Conservation (phyloP, 2,329 filamentous ascomycete species). For the Botryotinia calthae region DNA sequence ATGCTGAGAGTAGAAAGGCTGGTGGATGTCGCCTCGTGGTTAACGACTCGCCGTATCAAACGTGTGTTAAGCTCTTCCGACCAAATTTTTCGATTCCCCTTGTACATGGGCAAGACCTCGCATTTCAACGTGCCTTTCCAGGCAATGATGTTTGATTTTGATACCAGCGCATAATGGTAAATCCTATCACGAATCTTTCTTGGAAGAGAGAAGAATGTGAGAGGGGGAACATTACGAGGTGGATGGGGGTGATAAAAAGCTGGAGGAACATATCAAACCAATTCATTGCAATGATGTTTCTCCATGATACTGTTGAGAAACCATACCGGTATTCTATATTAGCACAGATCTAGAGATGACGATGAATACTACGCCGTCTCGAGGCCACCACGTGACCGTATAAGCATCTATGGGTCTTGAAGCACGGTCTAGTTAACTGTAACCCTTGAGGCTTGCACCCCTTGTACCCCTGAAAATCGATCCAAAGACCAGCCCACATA, state of each 20-base stretch:
- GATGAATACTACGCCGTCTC: too few species aligned
- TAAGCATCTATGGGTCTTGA: not conserved
- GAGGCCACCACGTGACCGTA: too few species aligned
- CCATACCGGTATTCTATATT: too few species aligned
- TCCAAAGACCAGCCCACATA: not conserved
- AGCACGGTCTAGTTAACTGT: not conserved
- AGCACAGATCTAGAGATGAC: too few species aligned
- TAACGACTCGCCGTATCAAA: not conserved
- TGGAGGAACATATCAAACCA: not conserved
- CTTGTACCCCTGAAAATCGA: slow-evolving; percentile 2
- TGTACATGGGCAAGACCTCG: not conserved
- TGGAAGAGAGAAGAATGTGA: not conserved
- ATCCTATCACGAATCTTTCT: not conserved
- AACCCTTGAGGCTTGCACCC: not conserved
- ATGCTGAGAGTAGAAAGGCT: not conserved
- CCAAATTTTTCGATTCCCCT: not conserved
- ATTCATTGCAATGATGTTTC: not conserved
- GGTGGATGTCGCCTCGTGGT: not conserved
- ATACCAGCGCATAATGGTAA: not conserved
- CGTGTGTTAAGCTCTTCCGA: not conserved
- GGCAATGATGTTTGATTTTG: not conserved
- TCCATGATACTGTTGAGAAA: not conserved
- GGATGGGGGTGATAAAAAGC: not conserved
- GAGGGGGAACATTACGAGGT: not conserved
- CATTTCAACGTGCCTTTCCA: not conserved